A percentile compares a stretch with the other conserved stretches of the same genome.
phyloP scores from a whole-genome alignment of 1,139 yeast genomes.

The Candida neerlandica region DNA sequence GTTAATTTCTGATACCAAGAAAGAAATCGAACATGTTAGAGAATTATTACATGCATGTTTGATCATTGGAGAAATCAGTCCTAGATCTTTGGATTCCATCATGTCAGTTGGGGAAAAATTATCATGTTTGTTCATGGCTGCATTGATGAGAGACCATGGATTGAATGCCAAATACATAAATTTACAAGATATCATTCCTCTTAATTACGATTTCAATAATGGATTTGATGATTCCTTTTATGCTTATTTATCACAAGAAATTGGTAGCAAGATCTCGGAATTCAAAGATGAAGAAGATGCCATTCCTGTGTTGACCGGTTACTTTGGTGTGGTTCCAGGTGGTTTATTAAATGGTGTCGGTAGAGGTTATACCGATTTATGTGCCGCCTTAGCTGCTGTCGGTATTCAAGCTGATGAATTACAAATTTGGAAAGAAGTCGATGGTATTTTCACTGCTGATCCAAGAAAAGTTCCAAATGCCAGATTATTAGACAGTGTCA shows the following conservation, averaged over 20 bases:
- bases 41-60: slow-evolving; percentile 83
- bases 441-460: slow-evolving; percentile 97
- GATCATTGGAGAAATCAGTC: slow-evolving; percentile 87
- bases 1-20: slow-evolving; percentile 58
- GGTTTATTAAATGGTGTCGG: slow-evolving; percentile 92
- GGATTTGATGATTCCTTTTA: slow-evolving; percentile 73
- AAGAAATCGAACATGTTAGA: slow-evolving; percentile 67
- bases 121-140: slow-evolving; percentile 85
- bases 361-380: slow-evolving; percentile 94
- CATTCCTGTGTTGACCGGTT: slow-evolving; percentile 95
- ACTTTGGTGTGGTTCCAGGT: slow-evolving; percentile 93
- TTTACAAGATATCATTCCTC: slow-evolving; percentile 69
- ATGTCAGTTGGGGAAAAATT: slow-evolving; percentile 95
- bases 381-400: slow-evolving; percentile 96
- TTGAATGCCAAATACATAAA: slow-evolving; percentile 77
- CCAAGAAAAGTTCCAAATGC: slow-evolving; percentile 95
- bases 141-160: slow-evolving; percentile 80
- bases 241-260: slow-evolving; percentile 56
- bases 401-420: slow-evolving; percentile 90
- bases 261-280: slow-evolving; percentile 56
- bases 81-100: slow-evolving; percentile 84
- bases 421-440: slow-evolving; percentile 98
- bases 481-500: slow-evolving; percentile 78
- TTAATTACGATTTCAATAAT: slow-evolving; percentile 53
- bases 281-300: slow-evolving; percentile 39